phyloP scores from a whole-genome alignment of 345 rosid genomes.

The Acer campestre region DNA sequence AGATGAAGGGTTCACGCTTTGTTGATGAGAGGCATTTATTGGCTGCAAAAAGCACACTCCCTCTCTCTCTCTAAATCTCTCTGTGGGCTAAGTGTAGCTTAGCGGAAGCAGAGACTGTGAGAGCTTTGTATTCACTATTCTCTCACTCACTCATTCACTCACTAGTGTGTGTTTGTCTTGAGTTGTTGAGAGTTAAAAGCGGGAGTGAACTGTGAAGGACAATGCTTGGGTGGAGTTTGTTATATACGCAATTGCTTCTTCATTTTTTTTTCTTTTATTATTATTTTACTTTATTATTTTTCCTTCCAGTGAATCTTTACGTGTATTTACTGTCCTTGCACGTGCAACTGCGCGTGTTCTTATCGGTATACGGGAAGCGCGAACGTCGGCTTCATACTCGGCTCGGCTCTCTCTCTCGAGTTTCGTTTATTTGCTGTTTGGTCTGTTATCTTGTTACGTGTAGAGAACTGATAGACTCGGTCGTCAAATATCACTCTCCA shows the following conservation, averaged over 20 bases:
- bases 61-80: constrained; percentile 16
- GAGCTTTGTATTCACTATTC: constrained; percentile 16
- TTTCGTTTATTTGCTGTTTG: neutral
- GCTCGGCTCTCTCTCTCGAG: constrained; percentile 38
- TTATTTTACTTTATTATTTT: neutral
- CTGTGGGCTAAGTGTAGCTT: constrained; percentile 8
- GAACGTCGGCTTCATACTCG: constrained; percentile 53
- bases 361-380: constrained; percentile 45
- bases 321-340: constrained; percentile 49
- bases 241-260: constrained; percentile 23
- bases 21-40: constrained; percentile 38
- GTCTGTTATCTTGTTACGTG: neutral
- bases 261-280: neutral
- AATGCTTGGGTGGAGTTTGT: neutral
- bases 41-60: constrained; percentile 15
- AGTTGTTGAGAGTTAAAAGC: constrained; percentile 19
- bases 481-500: too few species aligned
- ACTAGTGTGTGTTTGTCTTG: neutral
- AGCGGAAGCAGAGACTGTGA: neutral
- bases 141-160: constrained; percentile 6
- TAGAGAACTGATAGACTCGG: too few species aligned
- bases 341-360: constrained; percentile 55
- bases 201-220: constrained; percentile 19
- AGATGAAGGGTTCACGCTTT: constrained; percentile 28
- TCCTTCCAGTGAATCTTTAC: constrained; percentile 19